Percentiles rank a stretch among this genome's conserved stretches.
These are phyloP conservation scores for Beauveria brongniartii DNA, from an alignment of 2,329 filamentous ascomycete species.

Conservation along the genomic window DNA sequence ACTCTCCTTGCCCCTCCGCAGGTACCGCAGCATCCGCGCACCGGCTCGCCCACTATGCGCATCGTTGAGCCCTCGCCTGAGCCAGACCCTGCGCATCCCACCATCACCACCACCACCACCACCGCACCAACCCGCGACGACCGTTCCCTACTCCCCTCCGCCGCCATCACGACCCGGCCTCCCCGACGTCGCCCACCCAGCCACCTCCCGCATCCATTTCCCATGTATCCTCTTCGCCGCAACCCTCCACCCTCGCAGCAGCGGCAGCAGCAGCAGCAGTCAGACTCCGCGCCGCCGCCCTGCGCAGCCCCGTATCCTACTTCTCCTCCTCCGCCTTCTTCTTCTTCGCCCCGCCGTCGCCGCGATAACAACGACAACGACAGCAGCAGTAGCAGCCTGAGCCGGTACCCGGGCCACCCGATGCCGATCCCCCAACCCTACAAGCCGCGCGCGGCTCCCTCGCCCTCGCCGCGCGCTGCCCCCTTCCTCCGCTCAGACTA, in stretches of 20 bases:
- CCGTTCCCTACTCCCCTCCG: slow-evolving; percentile 13
- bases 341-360: background rate
- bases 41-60: slow-evolving; percentile 28
- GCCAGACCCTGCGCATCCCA: slow-evolving; percentile 18
- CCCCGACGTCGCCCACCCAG: slow-evolving; percentile 7
- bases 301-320: no score
- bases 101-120: slow-evolving; percentile 9
- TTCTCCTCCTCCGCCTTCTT: background rate
- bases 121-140: slow-evolving; percentile 13
- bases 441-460: background rate
- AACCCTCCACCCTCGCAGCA: background rate
- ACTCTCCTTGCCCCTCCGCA: background rate
- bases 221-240: slow-evolving; percentile 1
- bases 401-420: background rate
- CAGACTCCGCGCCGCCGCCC: no score
- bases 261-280: no score
- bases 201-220: slow-evolving; percentile 10
- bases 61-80: slow-evolving; percentile 28
- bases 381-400: background rate
- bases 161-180: background rate
- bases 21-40: background rate
- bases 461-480: background rate
- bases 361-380: background rate
- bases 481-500: background rate
- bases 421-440: slow-evolving; percentile 10